phyloP scores from a whole-genome alignment of 371 early-diverging fungal genomes.

The Mucor piriformis region DNA sequence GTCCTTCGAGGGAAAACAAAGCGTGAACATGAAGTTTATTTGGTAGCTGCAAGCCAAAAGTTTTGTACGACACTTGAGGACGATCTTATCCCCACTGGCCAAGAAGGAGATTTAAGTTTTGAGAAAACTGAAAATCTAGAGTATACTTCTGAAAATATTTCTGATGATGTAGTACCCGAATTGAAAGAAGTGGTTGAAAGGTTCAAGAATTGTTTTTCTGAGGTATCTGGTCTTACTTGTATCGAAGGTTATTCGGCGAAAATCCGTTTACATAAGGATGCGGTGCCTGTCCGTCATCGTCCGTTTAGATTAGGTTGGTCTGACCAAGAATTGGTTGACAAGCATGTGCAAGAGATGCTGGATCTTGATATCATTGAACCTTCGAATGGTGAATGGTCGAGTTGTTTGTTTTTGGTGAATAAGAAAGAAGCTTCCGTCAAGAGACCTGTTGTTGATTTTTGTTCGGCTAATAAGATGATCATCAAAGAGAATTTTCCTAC shows the following conservation, averaged over 20 bases:
- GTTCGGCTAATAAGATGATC: slow-evolving; percentile 41
- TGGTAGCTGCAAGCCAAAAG: background rate
- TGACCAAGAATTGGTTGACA: slow-evolving; percentile 11
- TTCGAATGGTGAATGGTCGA: slow-evolving; percentile 18
- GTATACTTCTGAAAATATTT: slow-evolving; percentile 1
- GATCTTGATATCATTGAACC: slow-evolving; percentile 23
- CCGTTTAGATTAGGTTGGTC: slow-evolving; percentile 20
- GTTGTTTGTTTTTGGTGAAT: slow-evolving; percentile 53
- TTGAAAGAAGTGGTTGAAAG: background rate
- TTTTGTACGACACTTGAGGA: background rate
- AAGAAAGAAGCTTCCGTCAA: slow-evolving; percentile 46
- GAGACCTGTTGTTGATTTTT: slow-evolving; percentile 48
- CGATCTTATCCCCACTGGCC: background rate
- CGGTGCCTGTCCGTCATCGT: slow-evolving; percentile 5
- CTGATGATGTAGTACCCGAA: background rate
- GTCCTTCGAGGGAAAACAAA: background rate
- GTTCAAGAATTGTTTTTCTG: slow-evolving; percentile 10
- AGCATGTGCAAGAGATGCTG: slow-evolving; percentile 12
- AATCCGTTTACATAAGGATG: background rate
- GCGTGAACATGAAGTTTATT: slow-evolving; percentile 4
- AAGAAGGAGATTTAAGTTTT: no score
- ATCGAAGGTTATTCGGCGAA: background rate
- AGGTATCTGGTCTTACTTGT: slow-evolving; percentile 10
- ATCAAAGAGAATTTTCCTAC: slow-evolving; percentile 30
- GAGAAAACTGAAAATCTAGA: no score